phyloP scores from a whole-genome alignment of 768 basidiomycete species.

The Termitomyces sp. region DNA sequence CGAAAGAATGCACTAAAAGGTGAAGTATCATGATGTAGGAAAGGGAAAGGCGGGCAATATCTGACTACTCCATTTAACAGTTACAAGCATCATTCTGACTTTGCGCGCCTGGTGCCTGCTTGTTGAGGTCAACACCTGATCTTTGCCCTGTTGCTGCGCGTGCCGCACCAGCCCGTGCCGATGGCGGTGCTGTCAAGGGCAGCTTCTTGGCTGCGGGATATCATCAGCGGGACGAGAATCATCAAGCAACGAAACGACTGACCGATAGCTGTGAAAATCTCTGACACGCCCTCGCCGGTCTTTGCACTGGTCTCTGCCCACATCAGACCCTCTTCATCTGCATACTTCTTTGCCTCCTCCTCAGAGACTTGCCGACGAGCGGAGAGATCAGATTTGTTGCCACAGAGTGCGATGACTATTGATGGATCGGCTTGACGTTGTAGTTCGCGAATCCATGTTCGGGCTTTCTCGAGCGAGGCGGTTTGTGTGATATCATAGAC shows the following conservation, averaged over 20 bases:
- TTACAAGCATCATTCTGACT: conserved; percentile 68
- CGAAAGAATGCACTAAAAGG: conserved; percentile 25
- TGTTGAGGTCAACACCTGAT: conserved; percentile 79
- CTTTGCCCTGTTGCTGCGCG: conserved; percentile 48
- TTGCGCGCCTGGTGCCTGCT: conserved; percentile 42
- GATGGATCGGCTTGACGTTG: conserved; percentile 97
- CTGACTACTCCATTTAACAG: conserved; percentile 40
- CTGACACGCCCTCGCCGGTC: conserved; percentile 78
- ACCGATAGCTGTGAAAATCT: conserved; percentile 87
- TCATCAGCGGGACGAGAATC: conserved; percentile 3
- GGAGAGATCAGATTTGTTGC: conserved; percentile 89
- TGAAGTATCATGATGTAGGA: conserved; percentile 19
- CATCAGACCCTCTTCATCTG: conserved; percentile 88
- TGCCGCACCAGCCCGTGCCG: conserved; percentile 51
- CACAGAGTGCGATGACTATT: conserved; percentile 93
- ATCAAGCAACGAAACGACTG: conserved; percentile 16
- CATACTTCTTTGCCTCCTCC: conserved; percentile 90
- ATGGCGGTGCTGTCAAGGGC: conserved; percentile 71
- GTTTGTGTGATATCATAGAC: conserved; percentile 95
- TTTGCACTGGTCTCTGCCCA: conserved; percentile 93
- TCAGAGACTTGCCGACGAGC: conserved; percentile 80
- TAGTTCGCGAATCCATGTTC: conserved; percentile 93
- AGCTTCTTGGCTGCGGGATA: conserved; percentile 69
- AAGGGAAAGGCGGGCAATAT: conserved; percentile 10
- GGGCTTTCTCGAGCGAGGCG: conserved; percentile 90